Base-by-base conservation (phyloP, 306 rosid species). In the Argentina anserina region DNA sequence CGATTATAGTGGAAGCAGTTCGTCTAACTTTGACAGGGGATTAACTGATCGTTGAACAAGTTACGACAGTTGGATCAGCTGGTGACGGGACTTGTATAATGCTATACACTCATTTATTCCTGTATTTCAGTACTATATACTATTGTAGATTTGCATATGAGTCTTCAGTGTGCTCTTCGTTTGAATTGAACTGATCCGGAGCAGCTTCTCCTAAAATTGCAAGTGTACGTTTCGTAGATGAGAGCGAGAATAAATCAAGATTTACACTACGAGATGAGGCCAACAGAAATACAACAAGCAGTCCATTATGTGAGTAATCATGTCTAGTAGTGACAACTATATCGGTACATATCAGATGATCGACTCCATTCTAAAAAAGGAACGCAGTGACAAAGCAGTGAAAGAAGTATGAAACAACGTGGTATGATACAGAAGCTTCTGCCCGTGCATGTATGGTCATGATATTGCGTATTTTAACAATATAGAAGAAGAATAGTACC, bases 131-230 rank as follows among this genome's bases (percentile, higher is more conserved):
- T n/a, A n/a, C n/a, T n/a, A n/a, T 0, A 36, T 36, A 50, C 72
- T 69, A 52, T 49, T 25, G 26, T 4, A 1, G 25, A 52, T 12
- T 23, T 66, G 53, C 36, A 26, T 21, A 23, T 45, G 42, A 8
- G 67, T 20, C 59, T 4, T 20, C 23, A 17, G 65, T 9, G 7
- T 63, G 43, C 39, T 49, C 45, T 46, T 47, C 18, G 6, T 65
- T 47, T 68, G 45, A 34, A 9, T 78, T 28, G n/a, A 29, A 55
- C 39, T 43, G 31, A 56, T 81, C 81, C 4, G 55, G 50, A 67
- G 46, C 67, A 37, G 80, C 75, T 74, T 78, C 75, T 43, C 82
- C 85, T 78, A 77, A 80, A 47, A 34, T 52, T 23, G 46, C 21
- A 26, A 76, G 8, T 39, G n/a, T n/a, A n/a, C n/a, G 41, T 67